Conservation (phyloP, 495 filamentous ascomycete genomes). For the Aeminium ludgeri region DNA sequence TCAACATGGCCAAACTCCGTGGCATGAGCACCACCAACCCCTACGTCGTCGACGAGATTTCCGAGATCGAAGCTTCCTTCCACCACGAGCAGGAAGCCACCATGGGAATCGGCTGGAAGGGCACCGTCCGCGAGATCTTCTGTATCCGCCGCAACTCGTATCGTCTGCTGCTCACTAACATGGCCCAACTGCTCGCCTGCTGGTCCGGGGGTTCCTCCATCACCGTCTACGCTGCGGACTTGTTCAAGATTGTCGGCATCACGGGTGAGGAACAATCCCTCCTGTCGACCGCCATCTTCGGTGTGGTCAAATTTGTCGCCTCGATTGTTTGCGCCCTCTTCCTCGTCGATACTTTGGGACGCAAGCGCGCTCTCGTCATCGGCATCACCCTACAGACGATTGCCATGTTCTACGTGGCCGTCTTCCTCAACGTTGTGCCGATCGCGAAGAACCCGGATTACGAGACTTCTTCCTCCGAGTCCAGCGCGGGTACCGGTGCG, state of each 20-base stretch:
- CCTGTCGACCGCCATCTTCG: conserved; percentile 46
- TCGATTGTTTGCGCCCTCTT: conserved; percentile 47
- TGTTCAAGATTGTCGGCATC: conserved; percentile 44
- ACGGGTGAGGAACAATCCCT: conserved; percentile 39
- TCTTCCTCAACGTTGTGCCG: conserved; percentile 29
- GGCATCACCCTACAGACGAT: conserved; percentile 45
- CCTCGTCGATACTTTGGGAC: conserved; percentile 53
- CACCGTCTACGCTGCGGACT: conserved; percentile 46
- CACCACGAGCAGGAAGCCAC: conserved; percentile 38
- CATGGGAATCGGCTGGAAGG: conserved; percentile 33
- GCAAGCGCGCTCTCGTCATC: conserved; percentile 45
- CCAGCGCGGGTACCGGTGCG: not conserved
- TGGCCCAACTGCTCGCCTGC: conserved; percentile 43
- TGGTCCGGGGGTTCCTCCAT: conserved; percentile 51
- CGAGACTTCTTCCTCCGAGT: not conserved
- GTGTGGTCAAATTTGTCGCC: conserved; percentile 44
- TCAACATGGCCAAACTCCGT: not conserved
- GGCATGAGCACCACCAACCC: conserved; percentile 15
- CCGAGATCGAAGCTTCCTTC: conserved; percentile 27
- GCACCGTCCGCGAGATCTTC: conserved; percentile 41
- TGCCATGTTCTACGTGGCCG: conserved; percentile 49
- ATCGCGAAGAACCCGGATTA: not conserved
- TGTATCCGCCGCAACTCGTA: conserved; percentile 41
- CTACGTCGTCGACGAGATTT: conserved; percentile 31
- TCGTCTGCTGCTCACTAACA: conserved; percentile 37